Evolutionary conservation across 257 asterid species (phyloP).

Genomic region (Ilex aquifolium): DNA sequence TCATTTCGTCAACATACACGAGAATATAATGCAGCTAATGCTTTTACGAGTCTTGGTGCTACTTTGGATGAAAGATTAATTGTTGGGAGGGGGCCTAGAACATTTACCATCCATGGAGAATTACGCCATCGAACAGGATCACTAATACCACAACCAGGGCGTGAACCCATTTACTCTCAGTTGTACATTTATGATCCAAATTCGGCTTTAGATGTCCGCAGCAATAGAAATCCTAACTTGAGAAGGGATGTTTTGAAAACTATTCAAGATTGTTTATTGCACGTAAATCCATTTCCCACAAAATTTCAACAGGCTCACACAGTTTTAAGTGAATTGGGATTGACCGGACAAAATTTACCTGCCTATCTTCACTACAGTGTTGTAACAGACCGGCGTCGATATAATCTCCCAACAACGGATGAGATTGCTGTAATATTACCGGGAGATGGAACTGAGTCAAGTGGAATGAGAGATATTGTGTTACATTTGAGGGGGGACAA

Average conservation of each 20-base stretch:
- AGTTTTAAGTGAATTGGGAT: too few species aligned
- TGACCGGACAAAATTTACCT: too few species aligned
- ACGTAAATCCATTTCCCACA: background rate
- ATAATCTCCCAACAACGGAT: background rate
- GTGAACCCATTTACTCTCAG: background rate
- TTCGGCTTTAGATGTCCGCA: background rate
- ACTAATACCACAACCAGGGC: background rate
- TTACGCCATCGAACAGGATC: background rate
- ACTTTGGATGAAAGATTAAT: background rate
- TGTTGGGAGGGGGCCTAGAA: background rate
- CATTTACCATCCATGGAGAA: background rate
- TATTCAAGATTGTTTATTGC: background rate
- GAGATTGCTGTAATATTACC: background rate
- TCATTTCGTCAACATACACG: background rate
- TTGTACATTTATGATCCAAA: background rate
- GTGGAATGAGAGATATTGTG: too few species aligned
- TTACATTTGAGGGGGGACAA: background rate
- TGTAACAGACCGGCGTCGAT: background rate
- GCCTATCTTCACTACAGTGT: background rate
- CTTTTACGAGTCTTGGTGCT: too few species aligned
- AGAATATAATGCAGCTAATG: too few species aligned
- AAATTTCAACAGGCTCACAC: too few species aligned
- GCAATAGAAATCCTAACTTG: background rate
- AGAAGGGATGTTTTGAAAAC: too few species aligned
- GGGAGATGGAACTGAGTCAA: background rate